Percentiles rank a stretch among this genome's conserved stretches.
Conservation (phyloP, 306 rosid species). For the Pterocarpus santalinus region DNA sequence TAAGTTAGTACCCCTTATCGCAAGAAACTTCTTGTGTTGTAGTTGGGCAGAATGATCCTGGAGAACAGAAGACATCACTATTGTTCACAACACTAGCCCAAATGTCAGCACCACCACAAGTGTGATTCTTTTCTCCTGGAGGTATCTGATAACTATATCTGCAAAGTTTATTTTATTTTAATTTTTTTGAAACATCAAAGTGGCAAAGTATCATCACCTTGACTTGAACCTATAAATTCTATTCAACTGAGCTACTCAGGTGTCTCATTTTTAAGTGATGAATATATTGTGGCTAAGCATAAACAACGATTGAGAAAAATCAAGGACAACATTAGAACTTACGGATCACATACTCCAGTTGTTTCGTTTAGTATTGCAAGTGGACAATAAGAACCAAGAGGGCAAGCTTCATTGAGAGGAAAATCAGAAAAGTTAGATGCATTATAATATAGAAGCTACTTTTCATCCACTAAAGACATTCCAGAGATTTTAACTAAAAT, state of each 20-base stretch:
- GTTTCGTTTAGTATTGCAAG: conserved; percentile 57
- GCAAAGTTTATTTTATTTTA: conserved; percentile 42
- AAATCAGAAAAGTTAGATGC: not conserved
- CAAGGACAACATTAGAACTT: conserved; percentile 53
- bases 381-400: conserved; percentile 87
- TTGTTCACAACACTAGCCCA: conserved; percentile 69
- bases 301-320: conserved; percentile 37
- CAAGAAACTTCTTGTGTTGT: conserved; percentile 63
- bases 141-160: conserved; percentile 83
- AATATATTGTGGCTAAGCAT: not conserved
- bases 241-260: no score
- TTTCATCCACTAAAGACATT: no score
- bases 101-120: conserved; percentile 82
- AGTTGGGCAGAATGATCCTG: conserved; percentile 83
- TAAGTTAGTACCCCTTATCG: conserved; percentile 76
- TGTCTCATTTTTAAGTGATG: not conserved
- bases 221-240: no score
- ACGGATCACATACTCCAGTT: conserved; percentile 86
- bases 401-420: conserved; percentile 77
- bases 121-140: conserved; percentile 70
- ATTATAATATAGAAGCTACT: no score
- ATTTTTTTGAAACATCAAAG: not conserved
- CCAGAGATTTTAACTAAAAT: no score
- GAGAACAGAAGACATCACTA: conserved; percentile 78
- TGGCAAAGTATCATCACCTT: not conserved